Evolutionary conservation across 208 protist genomes (phyloP).

Genomic region (Trypanosoma theileri): DNA sequence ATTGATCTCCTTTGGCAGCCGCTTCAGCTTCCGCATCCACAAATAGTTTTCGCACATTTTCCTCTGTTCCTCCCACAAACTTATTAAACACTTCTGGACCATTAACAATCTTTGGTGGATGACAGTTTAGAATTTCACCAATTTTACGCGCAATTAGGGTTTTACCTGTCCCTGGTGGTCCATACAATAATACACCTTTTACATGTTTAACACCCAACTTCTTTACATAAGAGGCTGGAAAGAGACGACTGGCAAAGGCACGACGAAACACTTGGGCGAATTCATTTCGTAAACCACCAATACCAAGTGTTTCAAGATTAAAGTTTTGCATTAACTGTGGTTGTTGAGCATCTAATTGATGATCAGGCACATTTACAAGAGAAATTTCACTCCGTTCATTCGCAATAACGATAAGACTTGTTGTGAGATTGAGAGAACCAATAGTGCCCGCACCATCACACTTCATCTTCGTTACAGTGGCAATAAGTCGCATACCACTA

Average conservation of each 20-base stretch:
- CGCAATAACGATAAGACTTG: constrained; percentile 45
- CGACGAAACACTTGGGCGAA: constrained; percentile 98
- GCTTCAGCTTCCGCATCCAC: constrained; percentile 96
- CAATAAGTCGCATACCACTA: constrained; percentile 47
- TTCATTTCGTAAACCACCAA: constrained; percentile 95
- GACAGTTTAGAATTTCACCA: constrained; percentile 98
- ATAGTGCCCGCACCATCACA: constrained; percentile 33
- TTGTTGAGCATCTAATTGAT: constrained; percentile 83
- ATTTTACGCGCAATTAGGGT: constrained; percentile 99
- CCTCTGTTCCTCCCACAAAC: constrained; percentile 98
- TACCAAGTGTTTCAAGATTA: constrained; percentile 93
- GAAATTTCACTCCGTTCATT: constrained; percentile 66
- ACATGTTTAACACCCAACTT: constrained; percentile 98
- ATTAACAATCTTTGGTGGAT: constrained; percentile 97
- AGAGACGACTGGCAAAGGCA: constrained; percentile 98
- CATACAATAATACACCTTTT: constrained; percentile 98
- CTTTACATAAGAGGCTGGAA: constrained; percentile 92
- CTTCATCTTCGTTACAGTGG: constrained; percentile 40
- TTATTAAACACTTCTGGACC: constrained; percentile 99
- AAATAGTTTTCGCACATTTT: constrained; percentile 99
- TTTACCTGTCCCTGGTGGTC: constrained; percentile 99
- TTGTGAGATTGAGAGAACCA: constrained; percentile 41
- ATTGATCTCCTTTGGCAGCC: constrained; percentile 92
- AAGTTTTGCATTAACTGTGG: constrained; percentile 79
- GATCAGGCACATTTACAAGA: constrained; percentile 72